These are phyloP conservation scores for Arachnopeziza araneosa DNA, from an alignment of 2,329 filamentous ascomycete genomes.

Conservation along the genomic window DNA sequence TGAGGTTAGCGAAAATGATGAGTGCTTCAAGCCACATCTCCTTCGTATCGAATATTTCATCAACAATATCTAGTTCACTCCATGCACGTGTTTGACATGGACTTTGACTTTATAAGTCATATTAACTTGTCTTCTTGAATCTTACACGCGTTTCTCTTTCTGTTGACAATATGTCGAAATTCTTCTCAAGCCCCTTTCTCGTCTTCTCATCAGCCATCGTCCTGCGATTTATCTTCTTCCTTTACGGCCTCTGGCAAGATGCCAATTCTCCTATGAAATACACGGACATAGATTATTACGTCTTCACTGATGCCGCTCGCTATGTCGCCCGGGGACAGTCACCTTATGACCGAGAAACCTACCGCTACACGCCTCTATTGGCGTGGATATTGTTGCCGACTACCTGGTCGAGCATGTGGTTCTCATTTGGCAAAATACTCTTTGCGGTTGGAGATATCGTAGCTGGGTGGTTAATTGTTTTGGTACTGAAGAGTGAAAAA, in stretches of 20 bases:
- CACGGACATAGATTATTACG: slow-evolving; percentile 97
- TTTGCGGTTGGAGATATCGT: slow-evolving; percentile 81
- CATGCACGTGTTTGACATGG: neutral
- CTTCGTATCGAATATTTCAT: neutral
- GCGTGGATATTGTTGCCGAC: slow-evolving; percentile 89
- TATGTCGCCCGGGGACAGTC: slow-evolving; percentile 62
- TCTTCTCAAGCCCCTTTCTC: slow-evolving; percentile 34
- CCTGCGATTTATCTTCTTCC: slow-evolving; percentile 66
- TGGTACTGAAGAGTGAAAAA: slow-evolving; percentile 40
- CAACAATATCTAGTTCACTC: neutral
- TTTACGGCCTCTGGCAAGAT: slow-evolving; percentile 93
- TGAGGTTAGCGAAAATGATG: neutral
- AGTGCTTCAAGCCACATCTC: neutral
- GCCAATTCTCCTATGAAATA: slow-evolving; percentile 90
- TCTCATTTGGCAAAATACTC: slow-evolving; percentile 80
- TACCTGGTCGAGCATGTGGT: slow-evolving; percentile 49
- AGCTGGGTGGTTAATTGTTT: slow-evolving; percentile 72
- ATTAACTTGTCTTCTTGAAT: neutral
- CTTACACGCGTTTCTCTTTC: neutral
- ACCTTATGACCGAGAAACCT: slow-evolving; percentile 87
- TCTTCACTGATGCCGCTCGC: slow-evolving; percentile 92
- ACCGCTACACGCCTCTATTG: slow-evolving; percentile 91
- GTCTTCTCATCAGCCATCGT: slow-evolving; percentile 54
- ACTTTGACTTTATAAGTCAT: neutral
- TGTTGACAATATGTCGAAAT: slow-evolving; percentile 11